A percentile compares a stretch with the other conserved stretches of the same genome.
phyloP scores from a whole-genome alignment of 768 basidiomycete genomes.

The Clitopilus passeckerianus region DNA sequence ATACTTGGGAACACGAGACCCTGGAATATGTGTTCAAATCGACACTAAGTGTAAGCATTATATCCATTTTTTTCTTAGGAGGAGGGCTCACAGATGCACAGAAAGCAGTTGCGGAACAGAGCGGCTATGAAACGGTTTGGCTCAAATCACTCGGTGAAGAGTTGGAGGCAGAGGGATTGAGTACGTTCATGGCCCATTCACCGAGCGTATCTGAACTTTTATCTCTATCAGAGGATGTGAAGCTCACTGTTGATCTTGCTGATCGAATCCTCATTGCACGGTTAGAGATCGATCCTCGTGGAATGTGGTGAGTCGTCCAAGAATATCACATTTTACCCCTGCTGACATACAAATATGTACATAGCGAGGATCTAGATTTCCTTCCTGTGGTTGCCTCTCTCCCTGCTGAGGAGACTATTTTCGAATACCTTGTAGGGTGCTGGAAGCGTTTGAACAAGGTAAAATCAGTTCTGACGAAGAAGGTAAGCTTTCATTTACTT shows the following conservation, averaged over 20 bases:
- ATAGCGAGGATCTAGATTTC: slow-evolving; percentile 73
- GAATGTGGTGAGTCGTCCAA: slow-evolving; percentile 53
- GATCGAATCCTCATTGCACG: slow-evolving; percentile 83
- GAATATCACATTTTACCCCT: neutral
- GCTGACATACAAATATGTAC: slow-evolving; percentile 3
- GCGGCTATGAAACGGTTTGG: slow-evolving; percentile 72
- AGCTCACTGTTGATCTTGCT: slow-evolving; percentile 50
- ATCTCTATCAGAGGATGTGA: slow-evolving; percentile 27
- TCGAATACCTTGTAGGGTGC: slow-evolving; percentile 86
- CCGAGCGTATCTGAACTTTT: slow-evolving; percentile 4
- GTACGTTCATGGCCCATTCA: slow-evolving; percentile 27
- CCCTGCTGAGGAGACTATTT: slow-evolving; percentile 72
- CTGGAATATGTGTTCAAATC: slow-evolving; percentile 68
- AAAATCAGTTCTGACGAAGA: slow-evolving; percentile 52
- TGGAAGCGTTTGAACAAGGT: slow-evolving; percentile 83
- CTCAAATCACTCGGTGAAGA: slow-evolving; percentile 74
- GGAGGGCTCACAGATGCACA: slow-evolving; percentile 3
- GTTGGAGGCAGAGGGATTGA: slow-evolving; percentile 50
- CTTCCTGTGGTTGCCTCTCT: slow-evolving; percentile 71
- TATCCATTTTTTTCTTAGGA: neutral
- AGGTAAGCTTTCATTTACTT: slow-evolving; percentile 33
- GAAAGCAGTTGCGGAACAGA: slow-evolving; percentile 24
- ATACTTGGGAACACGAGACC: slow-evolving; percentile 70
- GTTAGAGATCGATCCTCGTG: slow-evolving; percentile 71
- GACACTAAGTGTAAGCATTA: slow-evolving; percentile 65